A percentile compares a stretch with the other conserved stretches of the same genome.
These are phyloP conservation scores for Athelia sp. DNA, from an alignment of 1,284 basidiomycete genomes.

Conservation along the genomic window DNA sequence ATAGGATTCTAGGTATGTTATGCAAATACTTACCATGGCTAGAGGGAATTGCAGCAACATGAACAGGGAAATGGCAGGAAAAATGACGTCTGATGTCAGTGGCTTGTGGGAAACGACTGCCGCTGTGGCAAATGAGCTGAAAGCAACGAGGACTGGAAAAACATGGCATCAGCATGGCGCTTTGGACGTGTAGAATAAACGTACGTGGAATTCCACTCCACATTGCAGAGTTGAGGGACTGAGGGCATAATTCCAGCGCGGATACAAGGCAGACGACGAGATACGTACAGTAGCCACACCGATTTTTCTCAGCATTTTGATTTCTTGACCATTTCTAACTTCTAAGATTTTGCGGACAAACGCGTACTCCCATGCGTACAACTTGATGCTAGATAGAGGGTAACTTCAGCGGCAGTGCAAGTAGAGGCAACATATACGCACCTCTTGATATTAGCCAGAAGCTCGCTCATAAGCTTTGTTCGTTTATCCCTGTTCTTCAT, in stretches of 20 bases:
- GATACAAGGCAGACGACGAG: neutral
- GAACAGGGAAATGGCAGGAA: slow-evolving; percentile 92
- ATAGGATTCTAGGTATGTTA: too few relatives aligned
- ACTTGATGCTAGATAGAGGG: slow-evolving; percentile 53
- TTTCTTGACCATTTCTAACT: slow-evolving; percentile 83
- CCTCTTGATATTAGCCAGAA: slow-evolving; percentile 89
- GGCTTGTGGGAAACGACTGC: slow-evolving; percentile 66
- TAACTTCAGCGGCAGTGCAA: neutral
- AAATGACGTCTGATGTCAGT: slow-evolving; percentile 88
- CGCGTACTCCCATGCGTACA: slow-evolving; percentile 87
- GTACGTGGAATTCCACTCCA: slow-evolving; percentile 65
- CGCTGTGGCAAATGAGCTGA: slow-evolving; percentile 84
- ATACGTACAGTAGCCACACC: slow-evolving; percentile 61
- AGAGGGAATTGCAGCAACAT: slow-evolving; percentile 88
- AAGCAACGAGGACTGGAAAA: slow-evolving; percentile 71
- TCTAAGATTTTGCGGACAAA: slow-evolving; percentile 72
- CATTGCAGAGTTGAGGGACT: slow-evolving; percentile 57
- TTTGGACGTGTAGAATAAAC: slow-evolving; percentile 16
- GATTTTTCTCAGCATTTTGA: slow-evolving; percentile 79
- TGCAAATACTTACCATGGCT: slow-evolving; percentile 64
- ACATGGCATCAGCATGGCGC: slow-evolving; percentile 24
- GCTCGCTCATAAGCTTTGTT: slow-evolving; percentile 75
- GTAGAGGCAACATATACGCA: slow-evolving; percentile 15
- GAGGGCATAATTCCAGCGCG: slow-evolving; percentile 1
- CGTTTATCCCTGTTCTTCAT: slow-evolving; percentile 88